These are phyloP conservation scores for Hortiboletus campestris DNA, from an alignment of 768 basidiomycete species.

Conservation along the genomic window DNA sequence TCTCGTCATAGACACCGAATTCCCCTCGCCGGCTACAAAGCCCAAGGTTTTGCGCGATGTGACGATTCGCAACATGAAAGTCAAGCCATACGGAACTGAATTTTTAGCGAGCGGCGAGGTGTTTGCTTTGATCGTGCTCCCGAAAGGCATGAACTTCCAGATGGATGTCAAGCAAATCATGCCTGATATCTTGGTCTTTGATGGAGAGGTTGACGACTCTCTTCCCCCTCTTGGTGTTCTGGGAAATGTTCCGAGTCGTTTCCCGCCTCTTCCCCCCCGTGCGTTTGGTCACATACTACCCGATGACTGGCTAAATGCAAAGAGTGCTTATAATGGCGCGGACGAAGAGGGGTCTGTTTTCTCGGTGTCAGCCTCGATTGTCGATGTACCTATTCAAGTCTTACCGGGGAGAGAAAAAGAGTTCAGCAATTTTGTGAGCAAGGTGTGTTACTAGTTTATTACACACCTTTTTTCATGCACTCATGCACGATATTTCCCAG, in stretches of 20 bases:
- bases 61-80: conserved; percentile 73
- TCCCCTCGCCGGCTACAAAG: conserved; percentile 63
- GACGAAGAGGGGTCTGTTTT: conserved; percentile 55
- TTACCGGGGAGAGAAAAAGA: conserved; percentile 74
- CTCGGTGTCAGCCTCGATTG: conserved; percentile 60
- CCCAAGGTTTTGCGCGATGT: conserved; percentile 70
- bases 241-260: conserved; percentile 41
- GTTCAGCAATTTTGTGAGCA: conserved; percentile 73
- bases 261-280: conserved; percentile 62
- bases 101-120: conserved; percentile 73
- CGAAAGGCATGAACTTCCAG: conserved; percentile 64
- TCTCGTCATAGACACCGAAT: conserved; percentile 46
- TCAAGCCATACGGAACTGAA: conserved; percentile 45
- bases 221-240: conserved; percentile 4
- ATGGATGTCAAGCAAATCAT: conserved; percentile 62
- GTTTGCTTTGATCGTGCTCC: conserved; percentile 62
- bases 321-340: conserved; percentile 40
- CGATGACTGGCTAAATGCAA: conserved; percentile 59
- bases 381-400: conserved; percentile 74
- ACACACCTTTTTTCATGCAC: neutral
- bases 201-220: conserved; percentile 57
- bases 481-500: conserved; percentile 33
- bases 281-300: conserved; percentile 79
- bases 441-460: conserved; percentile 44
- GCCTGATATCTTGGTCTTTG: conserved; percentile 77